Base-by-base conservation (phyloP, 257 asterid genomes). In the Ehretia macrophylla region DNA sequence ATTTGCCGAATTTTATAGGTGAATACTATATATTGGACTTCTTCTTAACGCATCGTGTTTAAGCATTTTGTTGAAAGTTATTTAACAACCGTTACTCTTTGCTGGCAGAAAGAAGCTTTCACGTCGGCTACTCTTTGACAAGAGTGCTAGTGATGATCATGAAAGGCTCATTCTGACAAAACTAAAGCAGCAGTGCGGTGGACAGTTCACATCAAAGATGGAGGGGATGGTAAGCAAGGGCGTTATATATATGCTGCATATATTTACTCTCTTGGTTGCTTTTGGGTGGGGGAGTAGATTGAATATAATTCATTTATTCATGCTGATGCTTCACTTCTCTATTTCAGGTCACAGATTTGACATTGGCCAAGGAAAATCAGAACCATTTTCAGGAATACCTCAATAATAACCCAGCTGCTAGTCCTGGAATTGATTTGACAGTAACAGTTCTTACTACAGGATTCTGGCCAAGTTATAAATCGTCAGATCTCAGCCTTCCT, bases 381-480 rank as follows among this genome's bases (percentile, higher is more conserved):
- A 75, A 8, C 23, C 37, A 66, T 16, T 84, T 79, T 60, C 75
- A 72, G 57, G 74, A 81, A 14, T 78, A 79, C 63, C 71, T 79
- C n/a, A 59, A 48, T 51, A 37, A 40, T 45, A 70, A 69, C 62
- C 48, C 63, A 8, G 61, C 44, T 35, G 66, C 76, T 17, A 65
- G 11, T 59, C 86, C 78, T 42, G 88, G 83, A 14, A 63, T 84
- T 51, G 88, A 79, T 47, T 68, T 84, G 50, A 65, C 74, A 5
- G 86, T 79, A 56, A 66, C 75, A 8, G 83, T 81, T 40, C 81
- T 81, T 51, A 75, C 92, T 8, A 70, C 88, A 17, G 88, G 86
- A 45, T 79, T 79, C 68, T 84, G 92, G 92, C 92, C 92, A 19
- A 76, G 69, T 48, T 84, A 74, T 58, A 81, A 81, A 69, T 72